A percentile compares a stretch with the other conserved stretches of the same genome.
These are phyloP conservation scores for Diaporthe caulivora DNA, from an alignment of 2,329 filamentous ascomycete species.

Conservation along the genomic window DNA sequence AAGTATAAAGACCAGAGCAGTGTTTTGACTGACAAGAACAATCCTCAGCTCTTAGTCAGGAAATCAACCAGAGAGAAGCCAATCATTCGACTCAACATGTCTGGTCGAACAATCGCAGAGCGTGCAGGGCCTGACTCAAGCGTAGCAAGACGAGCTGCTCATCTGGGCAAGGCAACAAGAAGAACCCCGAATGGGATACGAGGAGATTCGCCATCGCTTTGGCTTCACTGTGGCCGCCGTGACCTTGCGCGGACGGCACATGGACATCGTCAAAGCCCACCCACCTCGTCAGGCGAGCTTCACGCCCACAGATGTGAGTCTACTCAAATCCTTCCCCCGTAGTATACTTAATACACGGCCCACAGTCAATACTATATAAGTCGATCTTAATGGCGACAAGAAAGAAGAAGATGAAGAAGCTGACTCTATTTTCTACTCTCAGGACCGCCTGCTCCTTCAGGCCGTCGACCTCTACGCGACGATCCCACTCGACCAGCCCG, in stretches of 20 bases:
- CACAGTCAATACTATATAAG: background rate
- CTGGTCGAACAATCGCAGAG: slow-evolving; percentile 7
- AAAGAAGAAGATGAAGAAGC: background rate
- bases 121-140: background rate
- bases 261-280: too few relatives aligned
- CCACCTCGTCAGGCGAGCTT: background rate
- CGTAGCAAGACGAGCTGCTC: background rate
- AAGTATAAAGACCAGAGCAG: too few relatives aligned
- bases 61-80: background rate
- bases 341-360: background rate
- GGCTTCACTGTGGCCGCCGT: background rate
- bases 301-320: background rate
- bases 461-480: background rate
- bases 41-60: too few relatives aligned
- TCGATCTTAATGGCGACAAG: too few relatives aligned
- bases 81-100: background rate
- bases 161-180: background rate
- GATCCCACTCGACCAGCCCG: background rate
- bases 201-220: background rate
- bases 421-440: background rate
- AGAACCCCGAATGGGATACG: background rate
- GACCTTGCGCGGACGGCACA: background rate
- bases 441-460: background rate
- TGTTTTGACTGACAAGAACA: background rate
- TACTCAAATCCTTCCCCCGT: too few relatives aligned